phyloP scores from a whole-genome alignment of 495 filamentous ascomycete species.

The Penicillium silybi region DNA sequence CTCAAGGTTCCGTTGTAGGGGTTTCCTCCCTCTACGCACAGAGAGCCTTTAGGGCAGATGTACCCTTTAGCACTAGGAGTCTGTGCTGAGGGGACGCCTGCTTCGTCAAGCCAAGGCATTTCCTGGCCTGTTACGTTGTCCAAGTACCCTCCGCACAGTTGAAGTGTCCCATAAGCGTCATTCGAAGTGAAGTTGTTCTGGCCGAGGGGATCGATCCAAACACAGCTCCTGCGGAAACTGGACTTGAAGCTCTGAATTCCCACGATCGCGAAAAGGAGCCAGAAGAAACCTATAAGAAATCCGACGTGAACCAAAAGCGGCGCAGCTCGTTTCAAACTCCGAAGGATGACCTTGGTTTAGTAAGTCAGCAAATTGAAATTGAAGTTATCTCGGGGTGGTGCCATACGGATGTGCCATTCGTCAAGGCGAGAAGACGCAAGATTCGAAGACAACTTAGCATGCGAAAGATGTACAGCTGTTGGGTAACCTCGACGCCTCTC shows the following conservation, averaged over 20 bases:
- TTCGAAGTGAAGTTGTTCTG: slow-evolving; percentile 38
- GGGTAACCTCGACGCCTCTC: slow-evolving; percentile 58
- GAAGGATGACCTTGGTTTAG: slow-evolving; percentile 67
- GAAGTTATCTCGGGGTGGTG: not conserved
- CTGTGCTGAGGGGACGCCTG: slow-evolving; percentile 37
- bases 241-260: slow-evolving; percentile 98
- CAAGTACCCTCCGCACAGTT: slow-evolving; percentile 85
- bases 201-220: slow-evolving; percentile 65
- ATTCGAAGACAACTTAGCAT: slow-evolving; percentile 96
- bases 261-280: slow-evolving; percentile 95
- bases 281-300: slow-evolving; percentile 97
- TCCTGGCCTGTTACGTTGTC: slow-evolving; percentile 51
- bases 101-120: slow-evolving; percentile 61
- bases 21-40: slow-evolving; percentile 73
- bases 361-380: slow-evolving; percentile 21
- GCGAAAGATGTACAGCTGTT: slow-evolving; percentile 82
- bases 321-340: slow-evolving; percentile 92
- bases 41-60: slow-evolving; percentile 76
- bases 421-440: slow-evolving; percentile 80
- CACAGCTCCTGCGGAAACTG: slow-evolving; percentile 80
- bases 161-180: slow-evolving; percentile 51
- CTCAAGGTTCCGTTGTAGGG: slow-evolving; percentile 85
- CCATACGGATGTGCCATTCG: slow-evolving; percentile 80
- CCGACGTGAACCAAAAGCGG: slow-evolving; percentile 92
- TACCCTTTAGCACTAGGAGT: slow-evolving; percentile 71